Evolutionary conservation across 1,284 basidiomycete species (phyloP).

Genomic region (Apiotrichum sp.): DNA sequence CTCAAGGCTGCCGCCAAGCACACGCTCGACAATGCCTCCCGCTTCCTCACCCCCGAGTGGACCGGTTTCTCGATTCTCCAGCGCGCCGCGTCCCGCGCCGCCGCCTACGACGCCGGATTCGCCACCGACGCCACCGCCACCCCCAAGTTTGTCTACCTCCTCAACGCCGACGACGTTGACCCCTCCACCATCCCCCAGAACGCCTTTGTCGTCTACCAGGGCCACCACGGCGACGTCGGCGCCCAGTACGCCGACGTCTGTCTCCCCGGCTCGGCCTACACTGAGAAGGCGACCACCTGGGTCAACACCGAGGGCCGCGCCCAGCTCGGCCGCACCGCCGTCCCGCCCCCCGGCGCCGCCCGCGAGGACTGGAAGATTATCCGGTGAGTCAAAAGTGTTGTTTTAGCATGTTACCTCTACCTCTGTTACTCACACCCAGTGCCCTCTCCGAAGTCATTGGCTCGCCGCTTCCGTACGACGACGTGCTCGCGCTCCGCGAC

Average conservation of each 20-base stretch:
- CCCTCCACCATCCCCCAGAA: conserved; percentile 84
- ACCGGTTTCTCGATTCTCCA: conserved; percentile 93
- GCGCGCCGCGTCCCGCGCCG: conserved; percentile 82
- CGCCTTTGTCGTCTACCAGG: conserved; percentile 98
- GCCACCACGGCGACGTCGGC: conserved; percentile 95
- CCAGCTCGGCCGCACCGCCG: conserved; percentile 86
- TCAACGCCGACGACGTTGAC: conserved; percentile 92
- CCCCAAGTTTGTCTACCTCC: conserved; percentile 94
- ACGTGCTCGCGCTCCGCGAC: conserved; percentile 77
- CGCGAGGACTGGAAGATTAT: conserved; percentile 99
- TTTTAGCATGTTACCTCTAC: conserved; percentile 41
- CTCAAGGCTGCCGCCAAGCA: conserved; percentile 74
- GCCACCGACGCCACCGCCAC: conserved; percentile 68
- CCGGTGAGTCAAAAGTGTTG: conserved; percentile 49
- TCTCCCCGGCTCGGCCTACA: conserved; percentile 89
- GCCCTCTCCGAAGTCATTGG: conserved; percentile 88
- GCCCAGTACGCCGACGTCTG: conserved; percentile 96
- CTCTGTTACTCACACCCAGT: conserved; percentile 31
- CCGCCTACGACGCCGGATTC: conserved; percentile 92
- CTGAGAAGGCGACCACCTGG: conserved; percentile 92
- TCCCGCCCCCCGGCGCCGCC: conserved; percentile 88
- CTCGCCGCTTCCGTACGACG: conserved; percentile 80
- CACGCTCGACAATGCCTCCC: conserved; percentile 69
- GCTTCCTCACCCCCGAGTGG: conserved; percentile 82
- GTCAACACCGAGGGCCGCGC: conserved; percentile 95